Evolutionary conservation across 495 filamentous ascomycete species (phyloP).

Genomic region (Evansstolkia leycettana): DNA sequence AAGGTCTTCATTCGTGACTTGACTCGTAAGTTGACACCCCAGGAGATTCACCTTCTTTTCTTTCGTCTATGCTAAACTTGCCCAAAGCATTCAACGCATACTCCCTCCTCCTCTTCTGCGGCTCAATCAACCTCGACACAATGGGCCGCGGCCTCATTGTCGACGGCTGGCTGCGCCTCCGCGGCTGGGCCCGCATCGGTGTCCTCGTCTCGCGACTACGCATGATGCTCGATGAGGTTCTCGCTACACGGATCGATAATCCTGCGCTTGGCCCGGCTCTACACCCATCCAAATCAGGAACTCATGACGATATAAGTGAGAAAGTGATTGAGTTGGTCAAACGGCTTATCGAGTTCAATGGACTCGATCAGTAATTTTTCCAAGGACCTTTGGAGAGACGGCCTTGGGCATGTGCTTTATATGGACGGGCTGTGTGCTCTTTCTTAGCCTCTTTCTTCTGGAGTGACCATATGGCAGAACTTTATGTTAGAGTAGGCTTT

Average conservation of each 20-base stretch:
- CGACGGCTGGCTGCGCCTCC: slow-evolving; percentile 81
- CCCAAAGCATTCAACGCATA: slow-evolving; percentile 75
- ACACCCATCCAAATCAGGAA: slow-evolving; percentile 1
- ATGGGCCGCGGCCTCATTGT: slow-evolving; percentile 79
- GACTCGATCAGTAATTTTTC: slow-evolving; percentile 50
- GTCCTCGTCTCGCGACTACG: slow-evolving; percentile 75
- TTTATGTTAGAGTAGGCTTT: no score
- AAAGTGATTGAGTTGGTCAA: slow-evolving; percentile 68
- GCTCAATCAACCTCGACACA: slow-evolving; percentile 73
- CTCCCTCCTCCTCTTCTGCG: slow-evolving; percentile 81
- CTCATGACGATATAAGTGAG: slow-evolving; percentile 22
- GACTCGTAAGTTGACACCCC: slow-evolving; percentile 51
- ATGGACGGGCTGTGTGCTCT: no score
- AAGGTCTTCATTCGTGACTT: slow-evolving; percentile 82
- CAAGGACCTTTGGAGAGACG: no score
- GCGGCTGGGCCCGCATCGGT: slow-evolving; percentile 91
- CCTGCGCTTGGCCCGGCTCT: slow-evolving; percentile 32
- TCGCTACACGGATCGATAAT: slow-evolving; percentile 68
- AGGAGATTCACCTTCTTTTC: slow-evolving; percentile 1
- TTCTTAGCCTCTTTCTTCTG: no score
- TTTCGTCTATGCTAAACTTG: slow-evolving; percentile 4
- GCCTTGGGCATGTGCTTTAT: no score
- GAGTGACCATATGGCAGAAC: no score
- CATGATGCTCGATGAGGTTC: slow-evolving; percentile 72
- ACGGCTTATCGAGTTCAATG: slow-evolving; percentile 75